Evolutionary conservation across 257 asterid species (phyloP).

Genomic region (Solanum corneliomulleri): DNA sequence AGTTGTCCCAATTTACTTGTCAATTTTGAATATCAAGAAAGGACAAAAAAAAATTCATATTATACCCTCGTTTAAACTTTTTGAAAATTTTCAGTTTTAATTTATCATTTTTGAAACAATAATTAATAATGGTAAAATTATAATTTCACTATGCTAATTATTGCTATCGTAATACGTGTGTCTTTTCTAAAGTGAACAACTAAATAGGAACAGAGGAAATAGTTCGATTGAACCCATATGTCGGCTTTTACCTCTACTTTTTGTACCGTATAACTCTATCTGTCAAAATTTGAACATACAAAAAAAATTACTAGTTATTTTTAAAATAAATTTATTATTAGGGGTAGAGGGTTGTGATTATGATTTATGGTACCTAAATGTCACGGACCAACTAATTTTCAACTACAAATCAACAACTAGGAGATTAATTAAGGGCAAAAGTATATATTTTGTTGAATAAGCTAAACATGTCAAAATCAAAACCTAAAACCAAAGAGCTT

Average conservation of each 20-base stretch:
- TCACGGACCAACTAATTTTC: constrained; percentile 25
- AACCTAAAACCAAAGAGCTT: neutral
- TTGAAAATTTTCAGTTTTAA: no score
- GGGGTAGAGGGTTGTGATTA: neutral
- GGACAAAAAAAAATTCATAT: no score
- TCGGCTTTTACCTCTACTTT: neutral
- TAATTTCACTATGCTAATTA: no score
- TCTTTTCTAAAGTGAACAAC: no score
- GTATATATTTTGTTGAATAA: neutral
- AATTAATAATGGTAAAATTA: no score
- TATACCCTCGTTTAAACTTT: no score
- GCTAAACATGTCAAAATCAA: constrained; percentile 3
- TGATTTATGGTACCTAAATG: neutral
- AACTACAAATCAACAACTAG: constrained; percentile 15
- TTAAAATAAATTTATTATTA: neutral
- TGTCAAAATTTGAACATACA: fast-evolving
- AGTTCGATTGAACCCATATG: neutral
- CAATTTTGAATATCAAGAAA: no score
- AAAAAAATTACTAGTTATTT: neutral
- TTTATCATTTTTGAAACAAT: no score
- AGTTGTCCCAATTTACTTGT: no score
- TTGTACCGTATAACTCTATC: neutral
- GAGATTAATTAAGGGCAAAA: neutral
- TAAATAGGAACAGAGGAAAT: no score
- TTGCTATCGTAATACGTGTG: no score